These are phyloP conservation scores for Emmonsiellopsis sp. DNA, from an alignment of 2,329 filamentous ascomycete species.

Conservation along the genomic window DNA sequence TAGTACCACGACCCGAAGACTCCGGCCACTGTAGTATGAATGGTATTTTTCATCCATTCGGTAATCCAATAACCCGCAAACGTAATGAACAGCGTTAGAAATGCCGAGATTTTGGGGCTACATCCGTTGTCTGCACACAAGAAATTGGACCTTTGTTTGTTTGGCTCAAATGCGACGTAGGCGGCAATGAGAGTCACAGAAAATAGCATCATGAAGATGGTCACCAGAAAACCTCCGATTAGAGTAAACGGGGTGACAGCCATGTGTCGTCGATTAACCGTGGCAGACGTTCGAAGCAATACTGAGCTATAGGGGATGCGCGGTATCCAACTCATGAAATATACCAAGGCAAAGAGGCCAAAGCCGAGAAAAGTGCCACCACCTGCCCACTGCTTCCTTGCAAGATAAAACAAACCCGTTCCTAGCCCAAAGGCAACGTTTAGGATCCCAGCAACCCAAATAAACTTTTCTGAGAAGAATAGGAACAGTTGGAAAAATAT, in stretches of 20 bases:
- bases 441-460: slow-evolving; percentile 84
- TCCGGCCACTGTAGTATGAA: slow-evolving; percentile 78
- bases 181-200: slow-evolving; percentile 77
- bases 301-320: slow-evolving; percentile 85
- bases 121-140: slow-evolving; percentile 55
- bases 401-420: slow-evolving; percentile 79
- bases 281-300: slow-evolving; percentile 79
- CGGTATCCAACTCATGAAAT: slow-evolving; percentile 81
- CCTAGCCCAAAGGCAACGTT: slow-evolving; percentile 79
- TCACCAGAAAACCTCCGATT: slow-evolving; percentile 68
- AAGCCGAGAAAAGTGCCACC: slow-evolving; percentile 85
- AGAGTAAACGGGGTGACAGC: slow-evolving; percentile 81
- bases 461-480: slow-evolving; percentile 77
- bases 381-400: slow-evolving; percentile 65
- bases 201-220: slow-evolving; percentile 76
- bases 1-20: slow-evolving; percentile 96
- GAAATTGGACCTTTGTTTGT: slow-evolving; percentile 37
- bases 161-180: slow-evolving; percentile 73
- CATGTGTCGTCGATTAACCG: slow-evolving; percentile 73
- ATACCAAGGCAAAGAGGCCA: slow-evolving; percentile 67
- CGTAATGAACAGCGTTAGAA: slow-evolving; percentile 74
- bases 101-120: slow-evolving; percentile 68
- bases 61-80: slow-evolving; percentile 93
- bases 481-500: slow-evolving; percentile 68
- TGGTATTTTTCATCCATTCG: slow-evolving; percentile 88